Evolutionary conservation across 177 flowering plant genomes (phyloP), one percentile per base, ranked within the genome.

Genomic region (Vitis hybrid): DNA sequence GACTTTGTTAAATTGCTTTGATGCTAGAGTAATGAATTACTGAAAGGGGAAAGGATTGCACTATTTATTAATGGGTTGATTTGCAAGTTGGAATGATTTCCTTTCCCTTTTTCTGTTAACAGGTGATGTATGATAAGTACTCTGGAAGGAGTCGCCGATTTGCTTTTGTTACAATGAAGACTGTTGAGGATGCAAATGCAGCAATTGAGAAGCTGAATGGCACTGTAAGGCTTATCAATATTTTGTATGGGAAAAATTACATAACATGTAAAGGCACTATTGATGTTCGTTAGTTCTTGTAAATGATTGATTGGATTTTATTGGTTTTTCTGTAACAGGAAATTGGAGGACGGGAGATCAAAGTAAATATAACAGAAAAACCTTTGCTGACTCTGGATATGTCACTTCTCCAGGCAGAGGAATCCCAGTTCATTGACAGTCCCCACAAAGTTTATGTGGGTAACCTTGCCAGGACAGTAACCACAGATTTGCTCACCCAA

Each of bases 71-170:
- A 24, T 24, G 28, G 28, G 28, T 24, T 24, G 12, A 28, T 1
- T 64, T 44, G 17, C 4, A 13, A 18, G 53, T 50, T 63, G 49
- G 8, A 11, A 10, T 62, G 9, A 49, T 6, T 63, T 65, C 54
- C 17, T 38, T 64, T 56, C 1, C 18, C 8, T 59, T 51, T 11
- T 66, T 65, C 65, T 55, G 22, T 24, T 70, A 13, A 28, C 67
- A 95, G 99, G 96, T 95, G 14, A 95, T 95, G 94, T 89, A 86
- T 83, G 99, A 92, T 71, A 95, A 95, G 75, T 91, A 88, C 76
- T 83, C 93, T 62, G 84, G 85, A 57, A 85, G 93, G 81, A 95
- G 99, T 78, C 94, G 97, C 47, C 87, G 97, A 24, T 92, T 95
- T 80, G 99, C 86, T 20, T 95, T 95, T 84, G 95, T 90, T 19